Evolutionary conservation across 495 filamentous ascomycete species (phyloP).

Genomic region (Hypoxylon subgilvum): DNA sequence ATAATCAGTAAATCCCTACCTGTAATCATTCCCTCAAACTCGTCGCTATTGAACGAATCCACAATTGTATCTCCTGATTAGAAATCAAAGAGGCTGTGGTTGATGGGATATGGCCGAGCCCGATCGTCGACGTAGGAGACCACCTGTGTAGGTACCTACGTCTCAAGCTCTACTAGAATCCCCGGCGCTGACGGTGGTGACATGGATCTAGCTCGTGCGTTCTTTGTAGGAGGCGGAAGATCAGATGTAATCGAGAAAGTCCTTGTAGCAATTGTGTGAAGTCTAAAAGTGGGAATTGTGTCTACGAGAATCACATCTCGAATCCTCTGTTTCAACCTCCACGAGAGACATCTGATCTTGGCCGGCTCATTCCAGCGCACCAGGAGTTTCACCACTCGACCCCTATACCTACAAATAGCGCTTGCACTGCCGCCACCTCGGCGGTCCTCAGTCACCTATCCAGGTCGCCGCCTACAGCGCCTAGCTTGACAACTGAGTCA

Average conservation of each 20-base stretch:
- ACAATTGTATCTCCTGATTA: slow-evolving; percentile 1
- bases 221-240: slow-evolving; percentile 56
- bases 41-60: slow-evolving; percentile 12
- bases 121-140: slow-evolving; percentile 55
- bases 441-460: slow-evolving; percentile 12
- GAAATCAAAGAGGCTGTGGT: neutral
- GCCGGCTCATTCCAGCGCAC: neutral
- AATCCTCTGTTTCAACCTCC: slow-evolving; percentile 7
- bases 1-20: no score
- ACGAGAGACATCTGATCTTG: slow-evolving; percentile 9
- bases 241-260: slow-evolving; percentile 56
- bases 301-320: slow-evolving; percentile 39
- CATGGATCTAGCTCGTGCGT: slow-evolving; percentile 52
- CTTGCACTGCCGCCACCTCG: neutral
- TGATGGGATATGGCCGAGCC: slow-evolving; percentile 41
- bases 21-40: no score
- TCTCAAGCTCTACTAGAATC: neutral
- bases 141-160: slow-evolving; percentile 51
- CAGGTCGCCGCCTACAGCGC: slow-evolving; percentile 14
- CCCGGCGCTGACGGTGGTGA: slow-evolving; percentile 3
- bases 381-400: slow-evolving; percentile 6
- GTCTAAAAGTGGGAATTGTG: slow-evolving; percentile 53
- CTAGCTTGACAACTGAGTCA: slow-evolving; percentile 38
- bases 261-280: slow-evolving; percentile 60
- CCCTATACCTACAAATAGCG: neutral